Percentiles rank a stretch among this genome's conserved stretches.
Evolutionary conservation across 108 stramenopile genomes (phyloP).

Genomic region (Discostella pseudostelligera): DNA sequence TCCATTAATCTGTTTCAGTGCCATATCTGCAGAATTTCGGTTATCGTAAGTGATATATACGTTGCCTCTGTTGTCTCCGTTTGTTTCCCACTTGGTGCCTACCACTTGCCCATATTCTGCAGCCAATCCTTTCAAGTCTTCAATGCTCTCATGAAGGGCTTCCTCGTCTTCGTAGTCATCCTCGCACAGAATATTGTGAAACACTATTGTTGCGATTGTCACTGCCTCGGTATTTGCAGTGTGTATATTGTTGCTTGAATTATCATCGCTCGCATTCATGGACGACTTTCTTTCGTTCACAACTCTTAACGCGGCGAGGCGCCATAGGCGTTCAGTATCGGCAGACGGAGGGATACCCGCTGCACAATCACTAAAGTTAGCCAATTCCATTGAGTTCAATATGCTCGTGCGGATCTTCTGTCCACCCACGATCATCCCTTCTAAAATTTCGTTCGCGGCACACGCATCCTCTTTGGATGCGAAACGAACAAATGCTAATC

Average conservation of each 20-base stretch:
- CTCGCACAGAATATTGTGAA: slow-evolving; percentile 61
- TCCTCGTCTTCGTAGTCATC: slow-evolving; percentile 80
- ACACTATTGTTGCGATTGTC: slow-evolving; percentile 27
- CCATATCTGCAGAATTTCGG: slow-evolving; percentile 18
- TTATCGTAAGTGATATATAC: slow-evolving; percentile 30
- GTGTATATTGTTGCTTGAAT: background rate
- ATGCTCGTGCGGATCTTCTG: slow-evolving; percentile 24
- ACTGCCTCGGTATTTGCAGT: background rate
- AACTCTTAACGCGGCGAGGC: slow-evolving; percentile 5
- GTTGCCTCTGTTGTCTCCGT: slow-evolving; percentile 24
- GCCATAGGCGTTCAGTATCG: slow-evolving; percentile 23
- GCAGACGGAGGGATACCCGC: slow-evolving; percentile 10
- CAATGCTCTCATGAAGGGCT: slow-evolving; percentile 68
- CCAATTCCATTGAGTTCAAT: slow-evolving; percentile 6
- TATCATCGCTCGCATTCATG: background rate
- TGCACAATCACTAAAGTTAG: background rate
- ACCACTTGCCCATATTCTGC: slow-evolving; percentile 34
- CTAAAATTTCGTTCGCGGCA: slow-evolving; percentile 66
- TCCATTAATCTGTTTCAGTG: slow-evolving; percentile 41
- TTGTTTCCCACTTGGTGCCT: slow-evolving; percentile 16
- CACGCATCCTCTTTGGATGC: slow-evolving; percentile 35
- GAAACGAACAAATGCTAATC: slow-evolving; percentile 59
- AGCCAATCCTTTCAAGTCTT: slow-evolving; percentile 59
- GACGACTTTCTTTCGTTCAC: slow-evolving; percentile 9
- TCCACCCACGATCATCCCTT: slow-evolving; percentile 66